Evolutionary conservation across 305 asterid genomes (phyloP), one percentile per base, ranked within the genome.

Genomic region (Euphrasia arctica): DNA sequence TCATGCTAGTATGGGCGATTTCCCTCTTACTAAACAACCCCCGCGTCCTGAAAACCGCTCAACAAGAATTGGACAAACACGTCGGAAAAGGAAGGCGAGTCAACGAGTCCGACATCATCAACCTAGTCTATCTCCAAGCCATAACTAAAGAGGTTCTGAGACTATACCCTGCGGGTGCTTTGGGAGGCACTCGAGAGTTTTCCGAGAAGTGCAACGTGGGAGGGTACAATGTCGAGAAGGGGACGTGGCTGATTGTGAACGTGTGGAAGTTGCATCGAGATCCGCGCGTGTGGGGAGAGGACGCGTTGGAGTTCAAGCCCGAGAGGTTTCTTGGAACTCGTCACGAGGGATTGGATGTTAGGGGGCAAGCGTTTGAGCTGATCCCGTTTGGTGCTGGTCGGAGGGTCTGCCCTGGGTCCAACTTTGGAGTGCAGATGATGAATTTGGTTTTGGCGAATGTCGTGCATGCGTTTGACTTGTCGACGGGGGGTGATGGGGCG

Each of bases 81-180:
- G 41, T 27, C 3, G 60, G 60, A 4, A 55, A 29, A 15, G 60
- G 28, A 55, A 55, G 60, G 14, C 60, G 39, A 9, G 41, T 28
- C 9, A 28, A 28, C 41, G 60, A 55, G 28, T 55, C 41, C 3
- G 34, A 55, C 9, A 55, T 55, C 14, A 13, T 2, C 36, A 55
- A 55, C 11, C 41, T 55, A 55, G 60, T 55, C 39, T 55, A 55
- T 55, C 60, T 55, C 5, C 36, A 55, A 55, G 60, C 60, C 60
- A 28, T 55, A 27, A 29, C 18, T 2, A 55, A 55, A 29, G 60
- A 55, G 41, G 27, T 13, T 8, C 34, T 55, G 60, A 25, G 60
- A 3, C 13, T 55, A 10, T 28, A 28, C 60, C 60, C 39, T 7
- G 60, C 60, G 0, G 39, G 36, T 4, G 36, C 60, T 39, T 28